Base-by-base conservation (phyloP, 768 basidiomycete species). In the Mycena rebaudengoi region DNA sequence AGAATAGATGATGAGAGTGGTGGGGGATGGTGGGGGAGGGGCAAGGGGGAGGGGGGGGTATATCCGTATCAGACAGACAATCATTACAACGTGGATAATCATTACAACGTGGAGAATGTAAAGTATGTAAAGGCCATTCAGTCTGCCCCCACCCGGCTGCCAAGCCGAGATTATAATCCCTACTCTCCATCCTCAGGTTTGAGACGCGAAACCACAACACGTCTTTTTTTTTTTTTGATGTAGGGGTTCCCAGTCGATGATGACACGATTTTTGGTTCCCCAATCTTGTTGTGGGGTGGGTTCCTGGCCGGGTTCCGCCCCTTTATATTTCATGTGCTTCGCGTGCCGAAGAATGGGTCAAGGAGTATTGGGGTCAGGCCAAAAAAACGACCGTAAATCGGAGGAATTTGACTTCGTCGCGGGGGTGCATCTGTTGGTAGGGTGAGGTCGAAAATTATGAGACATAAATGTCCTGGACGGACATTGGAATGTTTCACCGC, bases 341-440 rank as follows among this genome's bases (percentile, higher is more conserved):
- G 10, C 48, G 28, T 16, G 11, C 30, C 30, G 48, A 49, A 18
- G 48, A n/a, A 49, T 49, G 28, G 48, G 28, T 49, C 48, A 49
- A n/a, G 33, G 32, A 51, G 8, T 28, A 54, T n/a, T 54, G 52
- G 52, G 52, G 52, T 54, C 52, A 54, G 52, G 37, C 52, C 52
- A 40, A 40, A 54, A 54, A 54, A 54, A 41, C 37, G 52, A 54
- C 52, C 23, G 52, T 40, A 25, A 28, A 11, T 41, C 41, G 52
- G 12, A 54, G 52, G 25, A 10, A 39, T 54, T 41, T 26, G 23
- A 54, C 52, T 54, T 43, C 37, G 52, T 20, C 14, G 37, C 39
- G 52, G 39, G 41, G 37, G 21, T 23, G 51, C 28, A 18, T 49
- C 48, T 49, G 21, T 8, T 49, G n/a, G 48, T 49, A 14, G n/a